phyloP scores from a whole-genome alignment of 306 rosid species.

The Comarum palustre region DNA sequence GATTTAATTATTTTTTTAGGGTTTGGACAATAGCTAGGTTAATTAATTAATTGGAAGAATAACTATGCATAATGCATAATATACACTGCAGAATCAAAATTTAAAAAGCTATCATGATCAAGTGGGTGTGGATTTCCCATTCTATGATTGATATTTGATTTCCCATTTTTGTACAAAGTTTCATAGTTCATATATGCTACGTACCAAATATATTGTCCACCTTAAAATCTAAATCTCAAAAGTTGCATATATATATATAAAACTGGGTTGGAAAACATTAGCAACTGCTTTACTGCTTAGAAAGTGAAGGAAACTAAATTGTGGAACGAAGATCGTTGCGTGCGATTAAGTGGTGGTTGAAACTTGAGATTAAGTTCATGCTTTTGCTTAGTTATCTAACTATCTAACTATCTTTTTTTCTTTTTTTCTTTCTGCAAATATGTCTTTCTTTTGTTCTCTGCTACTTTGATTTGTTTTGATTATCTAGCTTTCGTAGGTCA shows the following conservation, averaged over 20 bases:
- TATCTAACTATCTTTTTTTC: not conserved
- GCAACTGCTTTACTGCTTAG: not conserved
- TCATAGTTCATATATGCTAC: not conserved
- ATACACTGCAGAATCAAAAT: too few species aligned
- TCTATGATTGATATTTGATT: not conserved
- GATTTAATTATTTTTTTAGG: not conserved
- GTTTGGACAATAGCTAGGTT: not conserved
- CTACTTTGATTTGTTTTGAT: not conserved
- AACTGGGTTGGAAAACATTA: not conserved
- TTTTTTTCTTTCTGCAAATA: not conserved
- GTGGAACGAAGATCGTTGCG: conserved; percentile 10
- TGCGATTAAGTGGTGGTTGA: not conserved
- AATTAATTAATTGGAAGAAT: not conserved
- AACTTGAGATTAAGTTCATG: not conserved
- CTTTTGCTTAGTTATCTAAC: not conserved
- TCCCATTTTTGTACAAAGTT: not conserved
- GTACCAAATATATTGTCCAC: too few species aligned
- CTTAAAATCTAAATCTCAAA: not conserved
- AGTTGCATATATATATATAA: not conserved
- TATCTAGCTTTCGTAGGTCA: conserved; percentile 9
- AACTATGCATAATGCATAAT: not conserved
- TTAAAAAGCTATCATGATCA: not conserved
- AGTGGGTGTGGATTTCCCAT: not conserved
- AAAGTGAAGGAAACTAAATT: conserved; percentile 5
- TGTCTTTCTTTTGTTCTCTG: not conserved